Percentiles rank a stretch among this genome's conserved stretches.
These are phyloP conservation scores for Phialophora tarda DNA, from an alignment of 2,329 filamentous ascomycete genomes.

Conservation along the genomic window DNA sequence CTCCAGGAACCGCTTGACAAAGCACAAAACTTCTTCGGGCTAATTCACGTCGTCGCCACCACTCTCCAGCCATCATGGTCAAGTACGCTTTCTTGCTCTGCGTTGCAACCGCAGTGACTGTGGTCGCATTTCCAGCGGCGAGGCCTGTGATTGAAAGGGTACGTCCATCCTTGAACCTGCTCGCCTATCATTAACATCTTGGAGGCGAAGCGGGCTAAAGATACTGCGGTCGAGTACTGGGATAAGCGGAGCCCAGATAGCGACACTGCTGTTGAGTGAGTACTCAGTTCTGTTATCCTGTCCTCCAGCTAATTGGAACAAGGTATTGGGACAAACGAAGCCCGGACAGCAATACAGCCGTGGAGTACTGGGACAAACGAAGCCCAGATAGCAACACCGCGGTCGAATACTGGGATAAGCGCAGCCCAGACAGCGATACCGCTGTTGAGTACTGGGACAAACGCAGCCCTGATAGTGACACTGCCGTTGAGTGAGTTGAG, in stretches of 20 bases:
- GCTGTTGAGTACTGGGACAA: not conserved
- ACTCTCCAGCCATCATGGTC: not conserved
- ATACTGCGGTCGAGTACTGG: slow-evolving; percentile 13
- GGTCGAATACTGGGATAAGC: not conserved
- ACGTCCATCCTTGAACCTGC: not conserved
- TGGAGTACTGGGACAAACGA: not conserved
- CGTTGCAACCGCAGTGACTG: not conserved
- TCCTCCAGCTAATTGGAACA: not conserved
- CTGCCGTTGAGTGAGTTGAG: not conserved
- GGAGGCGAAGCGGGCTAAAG: slow-evolving; percentile 3
- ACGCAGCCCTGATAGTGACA: not conserved
- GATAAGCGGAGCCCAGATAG: not conserved
- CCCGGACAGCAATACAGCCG: not conserved
- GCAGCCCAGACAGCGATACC: not conserved
- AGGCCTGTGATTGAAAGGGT: not conserved
- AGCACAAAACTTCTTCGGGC: too few relatives aligned
- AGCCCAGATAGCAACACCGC: not conserved
- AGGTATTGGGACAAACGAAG: not conserved
- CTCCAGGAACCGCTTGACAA: too few relatives aligned
- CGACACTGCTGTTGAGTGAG: slow-evolving; percentile 12
- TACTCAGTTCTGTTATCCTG: not conserved
- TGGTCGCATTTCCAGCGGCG: not conserved
- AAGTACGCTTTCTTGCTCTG: slow-evolving; percentile 12
- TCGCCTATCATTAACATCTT: not conserved
- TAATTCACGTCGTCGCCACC: too few relatives aligned